These are phyloP conservation scores for Stellera chamaejasme DNA, from an alignment of 345 rosid genomes.

Conservation along the genomic window DNA sequence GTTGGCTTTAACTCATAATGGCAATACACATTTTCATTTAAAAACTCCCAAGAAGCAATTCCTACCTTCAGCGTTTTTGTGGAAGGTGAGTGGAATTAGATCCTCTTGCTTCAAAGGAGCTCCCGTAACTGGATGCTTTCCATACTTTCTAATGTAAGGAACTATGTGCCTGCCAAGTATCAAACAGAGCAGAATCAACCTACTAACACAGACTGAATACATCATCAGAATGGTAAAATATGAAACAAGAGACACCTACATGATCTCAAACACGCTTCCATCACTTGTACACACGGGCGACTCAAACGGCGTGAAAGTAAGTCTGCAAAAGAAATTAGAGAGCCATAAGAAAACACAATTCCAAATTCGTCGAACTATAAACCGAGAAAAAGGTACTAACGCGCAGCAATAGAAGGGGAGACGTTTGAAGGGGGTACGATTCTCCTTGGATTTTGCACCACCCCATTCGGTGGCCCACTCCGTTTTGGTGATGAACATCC, in stretches of 20 bases:
- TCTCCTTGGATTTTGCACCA: conserved; percentile 84
- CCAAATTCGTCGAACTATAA: not conserved
- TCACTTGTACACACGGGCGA: conserved; percentile 67
- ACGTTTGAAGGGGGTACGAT: conserved; percentile 72
- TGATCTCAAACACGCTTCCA: conserved; percentile 83
- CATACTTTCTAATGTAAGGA: conserved; percentile 76
- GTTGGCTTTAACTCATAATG: not conserved
- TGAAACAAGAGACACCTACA: conserved; percentile 33
- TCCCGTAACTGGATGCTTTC: conserved; percentile 87
- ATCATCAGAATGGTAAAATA: not conserved
- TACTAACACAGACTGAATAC: not conserved
- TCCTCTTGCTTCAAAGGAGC: conserved; percentile 61
- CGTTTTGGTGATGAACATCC: conserved; percentile 92
- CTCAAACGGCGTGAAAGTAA: conserved; percentile 83
- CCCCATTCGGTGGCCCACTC: conserved; percentile 99
- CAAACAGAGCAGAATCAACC: conserved; percentile 1
- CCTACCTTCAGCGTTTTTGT: conserved; percentile 80
- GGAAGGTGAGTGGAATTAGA: conserved; percentile 68
- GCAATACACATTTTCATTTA: not conserved
- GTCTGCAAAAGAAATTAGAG: conserved; percentile 38
- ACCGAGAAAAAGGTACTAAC: conserved; percentile 25
- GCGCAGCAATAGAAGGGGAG: conserved; percentile 99
- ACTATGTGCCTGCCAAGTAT: conserved; percentile 50
- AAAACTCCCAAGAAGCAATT: not conserved
- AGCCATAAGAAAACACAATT: not conserved